Evolutionary conservation across 2,329 filamentous ascomycete genomes (phyloP), one percentile per base, ranked within the genome.

Genomic region (Acrocalymma vagum): DNA sequence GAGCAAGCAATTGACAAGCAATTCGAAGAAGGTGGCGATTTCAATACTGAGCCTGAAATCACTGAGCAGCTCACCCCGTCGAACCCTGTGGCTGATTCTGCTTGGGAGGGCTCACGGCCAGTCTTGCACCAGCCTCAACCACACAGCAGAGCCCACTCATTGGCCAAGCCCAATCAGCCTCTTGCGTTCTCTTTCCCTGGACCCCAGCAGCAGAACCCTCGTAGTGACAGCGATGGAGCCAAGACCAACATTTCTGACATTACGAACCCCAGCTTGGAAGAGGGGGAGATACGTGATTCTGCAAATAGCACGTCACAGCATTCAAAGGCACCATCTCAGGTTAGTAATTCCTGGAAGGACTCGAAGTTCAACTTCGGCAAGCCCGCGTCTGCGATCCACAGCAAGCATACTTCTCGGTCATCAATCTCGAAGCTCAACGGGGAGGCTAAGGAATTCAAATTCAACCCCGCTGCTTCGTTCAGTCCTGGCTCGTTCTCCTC

Each of bases 401-500:
- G 62, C 60, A 81, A 80, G 50, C 87, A 91, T 60, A 79, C 77
- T 13, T 86, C 85, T 62, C 89, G 87, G 57, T 77, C 84, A 3
- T 92, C 78, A 0, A 70, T 85, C 28, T 90, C 90, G 1, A 92
- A 86, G 54, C 80, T 97, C 55, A 97, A 97, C 58, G 91, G 95
- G 20, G 83, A 87, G 48, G 93, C 93, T 0, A 88, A 91, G 30
- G 90, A 94, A 61, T 96, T 96, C 76, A 80, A 86, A 57, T 93
- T 93, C 70, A 80, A 86, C 39, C 81, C 82, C 6, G 69, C 69
- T 23, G 72, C 72, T 11, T 73, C 76, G 3, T 82, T 82, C 55
- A 72, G 71, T 28, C 71, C 78, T 11, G 72, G 68, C 11, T 66
- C 75, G 2, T 76, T 61, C 31, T 58, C 77, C 11, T 70, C 71